Percentiles rank a stretch among this genome's conserved stretches.
These are phyloP conservation scores for Peronospora tabacina DNA, from an alignment of 352 stramenopile genomes.

Conservation along the genomic window DNA sequence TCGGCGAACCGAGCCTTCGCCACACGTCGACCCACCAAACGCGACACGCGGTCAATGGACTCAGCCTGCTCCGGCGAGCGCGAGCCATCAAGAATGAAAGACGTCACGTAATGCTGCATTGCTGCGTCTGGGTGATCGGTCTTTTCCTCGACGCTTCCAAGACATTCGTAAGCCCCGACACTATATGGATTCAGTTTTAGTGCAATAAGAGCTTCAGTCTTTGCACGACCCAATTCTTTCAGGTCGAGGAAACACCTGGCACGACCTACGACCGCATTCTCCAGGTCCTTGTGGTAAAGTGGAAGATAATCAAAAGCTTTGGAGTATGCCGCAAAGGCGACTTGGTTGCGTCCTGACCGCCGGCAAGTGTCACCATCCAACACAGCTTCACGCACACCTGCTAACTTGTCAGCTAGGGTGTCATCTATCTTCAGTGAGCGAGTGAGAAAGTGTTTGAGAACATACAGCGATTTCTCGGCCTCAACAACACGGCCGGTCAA, in stretches of 20 bases:
- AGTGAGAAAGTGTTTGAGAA: conserved; percentile 62
- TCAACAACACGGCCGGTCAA: conserved; percentile 26
- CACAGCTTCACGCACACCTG: conserved; percentile 39
- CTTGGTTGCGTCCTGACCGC: conserved; percentile 40
- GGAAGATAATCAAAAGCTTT: conserved; percentile 54
- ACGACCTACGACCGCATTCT: conserved; percentile 47
- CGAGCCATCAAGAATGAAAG: conserved; percentile 77
- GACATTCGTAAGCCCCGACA: conserved; percentile 55
- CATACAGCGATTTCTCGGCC: conserved; percentile 49
- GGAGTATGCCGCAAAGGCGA: conserved; percentile 52
- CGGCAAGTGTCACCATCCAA: conserved; percentile 54
- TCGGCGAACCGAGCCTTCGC: conserved; percentile 61
- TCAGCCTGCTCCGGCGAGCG: conserved; percentile 58
- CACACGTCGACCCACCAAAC: conserved; percentile 49
- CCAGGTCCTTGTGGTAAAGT: conserved; percentile 57
- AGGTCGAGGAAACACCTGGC: conserved; percentile 58
- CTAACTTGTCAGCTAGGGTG: conserved; percentile 37
- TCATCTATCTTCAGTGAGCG: conserved; percentile 48
- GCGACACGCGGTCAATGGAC: conserved; percentile 65
- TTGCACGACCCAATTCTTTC: conserved; percentile 32
- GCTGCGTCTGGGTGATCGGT: conserved; percentile 37
- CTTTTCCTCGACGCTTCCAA: conserved; percentile 62
- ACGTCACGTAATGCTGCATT: conserved; percentile 78
- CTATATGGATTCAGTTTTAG: conserved; percentile 65
- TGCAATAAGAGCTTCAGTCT: conserved; percentile 36